phyloP scores from a whole-genome alignment of 495 filamentous ascomycete genomes.

The Aspergillus bridgeri region DNA sequence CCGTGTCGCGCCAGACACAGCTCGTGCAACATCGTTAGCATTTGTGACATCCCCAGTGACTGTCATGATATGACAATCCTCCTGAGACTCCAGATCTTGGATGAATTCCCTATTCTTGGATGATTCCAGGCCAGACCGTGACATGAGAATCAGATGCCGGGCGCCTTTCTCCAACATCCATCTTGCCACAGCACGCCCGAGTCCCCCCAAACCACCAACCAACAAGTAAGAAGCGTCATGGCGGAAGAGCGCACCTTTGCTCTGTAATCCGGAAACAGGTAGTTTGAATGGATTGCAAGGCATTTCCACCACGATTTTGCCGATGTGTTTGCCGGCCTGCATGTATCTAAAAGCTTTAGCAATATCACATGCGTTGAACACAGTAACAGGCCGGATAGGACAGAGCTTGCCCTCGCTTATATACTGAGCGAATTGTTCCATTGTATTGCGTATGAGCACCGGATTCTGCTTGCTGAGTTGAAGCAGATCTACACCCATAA shows the following conservation, averaged over 20 bases:
- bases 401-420: slow-evolving; percentile 1
- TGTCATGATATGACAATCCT: slow-evolving; percentile 14
- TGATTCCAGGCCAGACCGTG: slow-evolving; percentile 15
- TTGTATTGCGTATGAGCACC: not conserved
- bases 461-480: not conserved
- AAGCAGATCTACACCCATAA: slow-evolving; percentile 11
- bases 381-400: slow-evolving; percentile 1
- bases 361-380: slow-evolving; percentile 36
- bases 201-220: slow-evolving; percentile 50
- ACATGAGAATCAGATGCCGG: slow-evolving; percentile 47
- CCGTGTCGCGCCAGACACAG: not conserved
- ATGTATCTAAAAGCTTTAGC: slow-evolving; percentile 46
- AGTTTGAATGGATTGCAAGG: slow-evolving; percentile 5
- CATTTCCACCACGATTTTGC: slow-evolving; percentile 24
- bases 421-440: not conserved
- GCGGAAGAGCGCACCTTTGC: not conserved
- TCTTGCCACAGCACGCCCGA: slow-evolving; percentile 50
- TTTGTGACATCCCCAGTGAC: slow-evolving; percentile 13
- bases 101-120: slow-evolving; percentile 20
- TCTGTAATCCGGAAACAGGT: not conserved
- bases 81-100: slow-evolving; percentile 25
- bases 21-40: slow-evolving; percentile 2
- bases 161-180: slow-evolving; percentile 59
- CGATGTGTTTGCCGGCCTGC: slow-evolving; percentile 36
- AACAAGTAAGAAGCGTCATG: slow-evolving; percentile 34